These are phyloP conservation scores for Metschnikowia arizonensis DNA, from an alignment of 805 yeast species.

Conservation along the genomic window DNA sequence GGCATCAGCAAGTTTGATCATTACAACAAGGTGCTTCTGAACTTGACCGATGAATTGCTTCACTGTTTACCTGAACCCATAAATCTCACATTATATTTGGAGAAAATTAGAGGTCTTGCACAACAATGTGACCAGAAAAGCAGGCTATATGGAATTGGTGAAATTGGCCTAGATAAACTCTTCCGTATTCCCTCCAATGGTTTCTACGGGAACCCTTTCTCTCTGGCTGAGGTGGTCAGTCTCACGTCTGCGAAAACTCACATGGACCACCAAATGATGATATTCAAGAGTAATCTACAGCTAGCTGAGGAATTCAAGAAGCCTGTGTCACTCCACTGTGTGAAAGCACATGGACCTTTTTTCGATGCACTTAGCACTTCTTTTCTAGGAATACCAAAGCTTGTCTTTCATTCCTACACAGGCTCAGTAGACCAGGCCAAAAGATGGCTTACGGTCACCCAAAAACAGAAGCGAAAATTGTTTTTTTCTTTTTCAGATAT, in stretches of 20 bases:
- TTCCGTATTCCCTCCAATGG: slow-evolving; percentile 66
- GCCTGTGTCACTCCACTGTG: slow-evolving; percentile 80
- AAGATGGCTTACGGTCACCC: slow-evolving; percentile 39
- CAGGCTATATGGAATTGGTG: slow-evolving; percentile 59
- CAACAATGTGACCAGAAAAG: slow-evolving; percentile 11
- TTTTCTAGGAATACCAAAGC: slow-evolving; percentile 25
- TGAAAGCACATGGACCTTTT: slow-evolving; percentile 66
- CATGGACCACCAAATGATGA: slow-evolving; percentile 59
- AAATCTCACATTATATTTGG: slow-evolving; percentile 33
- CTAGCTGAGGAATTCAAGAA: slow-evolving; percentile 48
- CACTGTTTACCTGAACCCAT: slow-evolving; percentile 60
- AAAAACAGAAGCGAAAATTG: slow-evolving; percentile 25
- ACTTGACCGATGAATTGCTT: slow-evolving; percentile 39
- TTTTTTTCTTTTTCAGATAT: slow-evolving; percentile 53
- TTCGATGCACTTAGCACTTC: slow-evolving; percentile 33
- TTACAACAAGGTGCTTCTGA: slow-evolving; percentile 50
- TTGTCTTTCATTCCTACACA: slow-evolving; percentile 80
- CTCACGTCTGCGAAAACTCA: slow-evolving; percentile 48
- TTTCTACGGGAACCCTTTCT: slow-evolving; percentile 38
- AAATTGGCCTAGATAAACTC: slow-evolving; percentile 82
- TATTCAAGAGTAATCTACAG: slow-evolving; percentile 49
- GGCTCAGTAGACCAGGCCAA: slow-evolving; percentile 73
- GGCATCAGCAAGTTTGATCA: slow-evolving; percentile 44
- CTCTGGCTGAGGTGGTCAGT: slow-evolving; percentile 6
- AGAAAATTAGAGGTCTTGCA: slow-evolving; percentile 25